Base-by-base conservation (phyloP, 805 yeast genomes). In the Yarrowia bubula region DNA sequence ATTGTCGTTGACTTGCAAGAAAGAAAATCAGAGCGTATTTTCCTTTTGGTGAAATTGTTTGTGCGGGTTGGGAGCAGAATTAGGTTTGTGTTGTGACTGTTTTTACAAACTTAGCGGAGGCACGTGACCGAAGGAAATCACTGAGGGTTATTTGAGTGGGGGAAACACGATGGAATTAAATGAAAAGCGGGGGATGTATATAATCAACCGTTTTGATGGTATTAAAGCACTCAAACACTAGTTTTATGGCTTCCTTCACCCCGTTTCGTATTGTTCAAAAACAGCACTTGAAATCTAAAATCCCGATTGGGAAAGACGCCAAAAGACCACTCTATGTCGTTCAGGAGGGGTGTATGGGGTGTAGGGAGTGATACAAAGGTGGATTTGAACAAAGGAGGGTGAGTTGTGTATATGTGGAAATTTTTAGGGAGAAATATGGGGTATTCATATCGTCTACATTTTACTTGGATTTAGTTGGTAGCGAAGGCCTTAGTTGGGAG, bases 1-100 rank as follows among this genome's bases (percentile, higher is more conserved):
- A 63, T 37, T 63, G 62, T 51, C 47, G 65, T 51, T 55, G 61
- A 55, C 61, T 55, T 39, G 61, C 61, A 41, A 55, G 61, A 55
- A 55, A 55, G 61, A 55, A 55, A 55, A 55, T 55, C 61, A 55
- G 47, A 55, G 61, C 61, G 61, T 55, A 55, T 55, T 55, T 55
- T 55, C 61, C 61, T 55, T 55, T 55, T 55, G 61, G 61, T 55
- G 61, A 55, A 55, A 55, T 55, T 55, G 61, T 55, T 39, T 41
- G 61, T 31, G 47, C 47, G 8, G 61, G 41, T 22, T 55, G 47
- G 61, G 61, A 41, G 35, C n/a, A 8, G 37, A 35, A 55, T 31
- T 39, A 41, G 47, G 47, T 55, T 55, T 31, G 38, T 31, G 38
- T 0, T 55, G 61, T 55, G 61, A 55, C 61, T 55, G 61, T 55